Evolutionary conservation across 2,329 filamentous ascomycete species (phyloP).

Genomic region (Spiromastix sp.): DNA sequence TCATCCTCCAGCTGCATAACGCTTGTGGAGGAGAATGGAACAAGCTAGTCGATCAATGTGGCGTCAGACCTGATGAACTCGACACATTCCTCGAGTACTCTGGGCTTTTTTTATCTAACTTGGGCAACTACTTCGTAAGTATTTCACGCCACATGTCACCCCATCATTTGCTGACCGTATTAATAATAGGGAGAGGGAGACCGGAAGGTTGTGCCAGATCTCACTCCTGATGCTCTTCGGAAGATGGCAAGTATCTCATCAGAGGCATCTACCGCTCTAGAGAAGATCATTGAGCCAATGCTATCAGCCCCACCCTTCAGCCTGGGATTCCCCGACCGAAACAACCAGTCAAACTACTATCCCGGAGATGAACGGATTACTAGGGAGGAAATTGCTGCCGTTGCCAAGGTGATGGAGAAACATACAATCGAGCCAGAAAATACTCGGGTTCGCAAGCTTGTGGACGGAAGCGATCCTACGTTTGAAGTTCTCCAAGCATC

Average conservation of each 20-base stretch:
- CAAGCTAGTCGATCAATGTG: slow-evolving; percentile 26
- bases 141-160: not conserved
- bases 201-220: slow-evolving; percentile 18
- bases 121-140: slow-evolving; percentile 38
- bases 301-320: slow-evolving; percentile 8
- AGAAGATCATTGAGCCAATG: slow-evolving; percentile 9
- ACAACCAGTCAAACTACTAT: slow-evolving; percentile 21
- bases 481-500: slow-evolving; percentile 42
- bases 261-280: not conserved
- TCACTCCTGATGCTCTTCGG: slow-evolving; percentile 11
- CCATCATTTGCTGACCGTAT: not conserved
- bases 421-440: slow-evolving; percentile 2
- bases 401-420: slow-evolving; percentile 1
- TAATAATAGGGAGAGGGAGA: slow-evolving; percentile 16
- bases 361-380: not conserved
- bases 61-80: slow-evolving; percentile 30
- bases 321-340: slow-evolving; percentile 38
- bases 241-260: slow-evolving; percentile 3
- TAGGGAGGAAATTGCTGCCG: slow-evolving; percentile 1
- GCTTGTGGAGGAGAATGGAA: slow-evolving; percentile 40
- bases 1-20: slow-evolving; percentile 42
- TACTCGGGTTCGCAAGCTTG: too few relatives aligned
- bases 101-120: slow-evolving; percentile 41
- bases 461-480: slow-evolving; percentile 23
- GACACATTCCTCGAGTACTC: slow-evolving; percentile 32